Evolutionary conservation across 2,329 filamentous ascomycete species (phyloP).

Genomic region (Elsinoe necatrix): DNA sequence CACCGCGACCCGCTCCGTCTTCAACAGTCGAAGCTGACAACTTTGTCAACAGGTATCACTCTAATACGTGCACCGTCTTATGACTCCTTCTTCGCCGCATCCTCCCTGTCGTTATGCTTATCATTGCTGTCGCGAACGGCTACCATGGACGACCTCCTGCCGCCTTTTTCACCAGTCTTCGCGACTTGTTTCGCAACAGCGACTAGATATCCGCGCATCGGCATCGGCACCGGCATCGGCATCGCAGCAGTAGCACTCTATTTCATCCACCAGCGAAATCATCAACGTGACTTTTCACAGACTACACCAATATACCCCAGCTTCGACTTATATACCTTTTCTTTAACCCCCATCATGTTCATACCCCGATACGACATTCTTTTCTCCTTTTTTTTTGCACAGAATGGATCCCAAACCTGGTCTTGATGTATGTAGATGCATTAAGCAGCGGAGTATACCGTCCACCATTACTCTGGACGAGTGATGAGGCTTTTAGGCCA

Average conservation of each 20-base stretch:
- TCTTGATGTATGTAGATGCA: neutral
- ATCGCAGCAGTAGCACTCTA: neutral
- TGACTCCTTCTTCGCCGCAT: slow-evolving; percentile 30
- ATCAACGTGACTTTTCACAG: neutral
- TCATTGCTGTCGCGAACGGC: slow-evolving; percentile 17
- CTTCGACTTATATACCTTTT: slow-evolving; percentile 5
- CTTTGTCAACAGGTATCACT: slow-evolving; percentile 29
- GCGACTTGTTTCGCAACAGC: neutral
- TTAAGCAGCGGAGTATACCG: neutral
- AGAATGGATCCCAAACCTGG: neutral
- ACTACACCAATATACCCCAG: slow-evolving; percentile 13
- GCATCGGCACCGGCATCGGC: no score
- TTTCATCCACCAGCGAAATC: neutral
- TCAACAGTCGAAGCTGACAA: neutral
- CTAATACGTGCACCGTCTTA: slow-evolving; percentile 34
- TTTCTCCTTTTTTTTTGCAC: neutral
- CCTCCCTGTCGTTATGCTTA: slow-evolving; percentile 24
- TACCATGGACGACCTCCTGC: neutral
- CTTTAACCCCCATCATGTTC: neutral
- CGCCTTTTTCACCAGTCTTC: neutral
- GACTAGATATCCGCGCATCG: no score
- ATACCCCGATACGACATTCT: slow-evolving; percentile 1
- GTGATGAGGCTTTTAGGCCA: slow-evolving; percentile 4
- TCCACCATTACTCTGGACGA: neutral
- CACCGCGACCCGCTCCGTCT: slow-evolving; percentile 1